A percentile compares a stretch with the other conserved stretches of the same genome.
These are phyloP conservation scores for Pyronema domesticum DNA, from an alignment of 495 filamentous ascomycete species.

Conservation along the genomic window DNA sequence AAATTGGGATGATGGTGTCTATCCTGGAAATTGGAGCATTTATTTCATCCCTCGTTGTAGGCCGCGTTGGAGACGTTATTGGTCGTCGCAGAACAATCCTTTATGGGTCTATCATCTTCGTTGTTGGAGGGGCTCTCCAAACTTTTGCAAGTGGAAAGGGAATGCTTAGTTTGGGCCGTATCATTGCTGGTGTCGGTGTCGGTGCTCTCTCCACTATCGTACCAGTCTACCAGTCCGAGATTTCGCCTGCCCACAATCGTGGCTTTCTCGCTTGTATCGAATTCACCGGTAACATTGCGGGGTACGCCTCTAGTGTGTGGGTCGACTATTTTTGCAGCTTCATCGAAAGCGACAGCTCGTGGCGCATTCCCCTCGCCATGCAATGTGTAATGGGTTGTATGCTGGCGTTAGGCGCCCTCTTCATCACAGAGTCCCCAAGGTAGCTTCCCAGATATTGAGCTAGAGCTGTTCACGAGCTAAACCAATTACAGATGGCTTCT, in stretches of 20 bases:
- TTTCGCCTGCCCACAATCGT: slow-evolving; percentile 87
- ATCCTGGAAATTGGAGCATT: slow-evolving; percentile 90
- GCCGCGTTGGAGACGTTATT: slow-evolving; percentile 76
- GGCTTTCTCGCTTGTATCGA: slow-evolving; percentile 95
- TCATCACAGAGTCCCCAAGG: slow-evolving; percentile 94
- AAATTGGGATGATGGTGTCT: slow-evolving; percentile 90
- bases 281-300: slow-evolving; percentile 90
- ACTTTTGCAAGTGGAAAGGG: slow-evolving; percentile 58
- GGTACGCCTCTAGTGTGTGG: slow-evolving; percentile 93
- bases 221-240: slow-evolving; percentile 95
- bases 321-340: slow-evolving; percentile 94
- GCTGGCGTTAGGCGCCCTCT: slow-evolving; percentile 63
- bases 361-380: slow-evolving; percentile 79
- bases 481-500: slow-evolving; percentile 59
- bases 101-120: slow-evolving; percentile 83
- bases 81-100: slow-evolving; percentile 81
- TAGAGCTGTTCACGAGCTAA: not conserved
- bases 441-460: slow-evolving; percentile 27
- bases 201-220: slow-evolving; percentile 93
- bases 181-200: slow-evolving; percentile 84
- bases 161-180: slow-evolving; percentile 39
- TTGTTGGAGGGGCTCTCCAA: slow-evolving; percentile 76
- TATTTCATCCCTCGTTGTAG: slow-evolving; percentile 75
- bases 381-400: slow-evolving; percentile 87
- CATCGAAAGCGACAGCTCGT: slow-evolving; percentile 68